Base-by-base conservation (phyloP, 176 grass and related monocot genomes). In the Aegilops tauschii region DNA sequence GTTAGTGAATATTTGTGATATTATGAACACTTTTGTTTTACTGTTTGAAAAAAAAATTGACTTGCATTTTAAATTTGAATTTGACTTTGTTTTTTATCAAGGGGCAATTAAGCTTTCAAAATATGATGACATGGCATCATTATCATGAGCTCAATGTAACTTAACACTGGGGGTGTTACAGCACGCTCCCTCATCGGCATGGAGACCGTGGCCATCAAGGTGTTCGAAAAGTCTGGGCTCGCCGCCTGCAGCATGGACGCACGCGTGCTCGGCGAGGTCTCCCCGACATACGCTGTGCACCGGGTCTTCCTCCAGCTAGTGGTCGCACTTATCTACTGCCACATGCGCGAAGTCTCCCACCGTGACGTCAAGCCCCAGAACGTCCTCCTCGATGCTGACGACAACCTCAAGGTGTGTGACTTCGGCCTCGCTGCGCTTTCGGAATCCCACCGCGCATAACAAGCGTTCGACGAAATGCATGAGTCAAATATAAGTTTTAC, bases 281-380 rank as follows among this genome's bases (percentile, higher is more conserved):
- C 90, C 40, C 40, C 21, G 92, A 93, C 69, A 95, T 95, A 56
- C 49, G 81, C 89, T 0, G 86, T 86, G 2, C 87, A 92, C 0
- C 91, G 88, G 6, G 89, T 88, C 45, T 94, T 98, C 88, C 88
- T 94, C n/a, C 93, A 98, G 90, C 92, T 95, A 65, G 74, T 76
- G 1, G 89, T 88, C 2, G 93, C 93, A 27, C 93, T 98, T 29
- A 78, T 78, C 86, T 98, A 95, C 88, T 92, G 93, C 82, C 96
- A 98, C 86, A 82, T 80, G 13, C 90, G 92, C 34, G 96, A 93
- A 3, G 92, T 98, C 45, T 79, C 92, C 28, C 96, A 98, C 86
- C 90, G 92, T 40, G 96, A 98, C 82, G 50, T 98, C 74, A 98
- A 95, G 92, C 96, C 93, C 9, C 93, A 98, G 86, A 98, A 98